Evolutionary conservation across 768 basidiomycete genomes (phyloP).

Genomic region (Collybia mongolica): DNA sequence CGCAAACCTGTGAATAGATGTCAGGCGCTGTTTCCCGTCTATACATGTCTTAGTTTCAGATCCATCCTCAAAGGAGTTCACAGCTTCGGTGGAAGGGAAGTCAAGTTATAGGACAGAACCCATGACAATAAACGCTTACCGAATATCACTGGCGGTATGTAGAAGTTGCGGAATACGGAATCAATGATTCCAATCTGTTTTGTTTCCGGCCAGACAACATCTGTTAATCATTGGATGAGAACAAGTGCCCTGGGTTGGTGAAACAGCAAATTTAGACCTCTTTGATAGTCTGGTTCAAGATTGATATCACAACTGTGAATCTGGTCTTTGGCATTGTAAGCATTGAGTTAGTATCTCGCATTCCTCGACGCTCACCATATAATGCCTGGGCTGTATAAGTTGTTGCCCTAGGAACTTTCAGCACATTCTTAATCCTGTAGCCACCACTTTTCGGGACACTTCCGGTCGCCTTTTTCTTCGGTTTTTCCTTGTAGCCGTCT

Average conservation of each 20-base stretch:
- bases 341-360: no score
- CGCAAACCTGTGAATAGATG: constrained; percentile 59
- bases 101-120: background rate
- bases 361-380: constrained; percentile 39
- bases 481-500: constrained; percentile 18
- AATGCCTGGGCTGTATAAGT: constrained; percentile 64
- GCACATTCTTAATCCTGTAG: constrained; percentile 40
- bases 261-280: no score
- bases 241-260: background rate
- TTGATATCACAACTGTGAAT: constrained; percentile 63
- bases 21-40: constrained; percentile 65
- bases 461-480: constrained; percentile 15
- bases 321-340: constrained; percentile 47
- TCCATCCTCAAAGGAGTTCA: constrained; percentile 56
- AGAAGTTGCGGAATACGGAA: constrained; percentile 76
- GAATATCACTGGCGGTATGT: constrained; percentile 74
- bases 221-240: constrained; percentile 30
- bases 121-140: constrained; percentile 32
- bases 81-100: constrained; percentile 32
- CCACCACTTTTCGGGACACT: constrained; percentile 4
- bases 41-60: constrained; percentile 49
- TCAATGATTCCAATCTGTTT: constrained; percentile 80
- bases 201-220: constrained; percentile 75
- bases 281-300: constrained; percentile 74
- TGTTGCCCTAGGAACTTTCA: constrained; percentile 57